phyloP scores from a whole-genome alignment of 305 asterid genomes.

The Fraxinus baroniana region DNA sequence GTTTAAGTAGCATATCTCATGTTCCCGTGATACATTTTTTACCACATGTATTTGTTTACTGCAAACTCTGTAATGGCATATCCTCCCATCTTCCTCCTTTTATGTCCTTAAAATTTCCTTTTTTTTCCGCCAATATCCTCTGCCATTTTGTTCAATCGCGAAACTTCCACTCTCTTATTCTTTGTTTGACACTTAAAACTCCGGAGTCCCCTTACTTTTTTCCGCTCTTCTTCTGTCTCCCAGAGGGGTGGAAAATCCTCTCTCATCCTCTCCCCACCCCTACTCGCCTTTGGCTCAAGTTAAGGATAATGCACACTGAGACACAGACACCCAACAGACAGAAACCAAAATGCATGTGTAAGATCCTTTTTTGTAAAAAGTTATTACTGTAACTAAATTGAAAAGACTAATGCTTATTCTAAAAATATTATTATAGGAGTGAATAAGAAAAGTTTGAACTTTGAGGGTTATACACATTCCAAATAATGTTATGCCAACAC shows the following conservation, averaged over 20 bases:
- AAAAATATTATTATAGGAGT: not conserved
- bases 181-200: not conserved
- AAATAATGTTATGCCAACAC: not conserved
- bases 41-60: not conserved
- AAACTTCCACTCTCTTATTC: not conserved
- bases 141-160: not conserved
- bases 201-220: not conserved
- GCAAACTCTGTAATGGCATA: not conserved
- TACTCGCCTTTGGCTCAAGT: not conserved
- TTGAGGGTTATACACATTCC: not conserved
- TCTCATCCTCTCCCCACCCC: not conserved
- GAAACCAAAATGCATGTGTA: not conserved
- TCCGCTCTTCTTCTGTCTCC: not conserved
- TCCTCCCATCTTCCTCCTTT: not conserved
- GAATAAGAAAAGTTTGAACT: not conserved
- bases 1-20: conserved; percentile 18
- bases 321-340: not conserved
- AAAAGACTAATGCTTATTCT: not conserved
- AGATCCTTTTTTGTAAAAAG: not conserved
- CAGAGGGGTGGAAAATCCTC: not conserved
- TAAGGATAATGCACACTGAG: not conserved
- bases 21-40: not conserved
- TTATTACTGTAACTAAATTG: not conserved
- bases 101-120: not conserved
- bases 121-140: not conserved